A percentile compares a stretch with the other conserved stretches of the same genome.
Conservation (phyloP, 2,329 filamentous ascomycete genomes). For the Colletotrichum godetiae region DNA sequence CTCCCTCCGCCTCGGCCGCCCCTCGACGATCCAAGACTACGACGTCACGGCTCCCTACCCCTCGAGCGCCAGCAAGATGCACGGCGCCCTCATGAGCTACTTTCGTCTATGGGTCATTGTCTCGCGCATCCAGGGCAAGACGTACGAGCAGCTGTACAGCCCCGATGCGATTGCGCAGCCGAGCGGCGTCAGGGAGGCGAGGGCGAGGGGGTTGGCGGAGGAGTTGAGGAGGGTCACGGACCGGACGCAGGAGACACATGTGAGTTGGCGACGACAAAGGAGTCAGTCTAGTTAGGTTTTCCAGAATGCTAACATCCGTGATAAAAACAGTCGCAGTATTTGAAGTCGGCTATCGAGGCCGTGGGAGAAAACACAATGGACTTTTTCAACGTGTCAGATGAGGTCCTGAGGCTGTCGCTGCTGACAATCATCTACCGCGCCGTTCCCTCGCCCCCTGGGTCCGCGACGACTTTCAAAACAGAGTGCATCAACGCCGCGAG, state of each 20-base stretch:
- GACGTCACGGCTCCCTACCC: conserved; percentile 59
- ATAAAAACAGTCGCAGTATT: conserved; percentile 36
- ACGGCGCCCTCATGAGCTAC: conserved; percentile 43
- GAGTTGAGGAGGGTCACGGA: conserved; percentile 47
- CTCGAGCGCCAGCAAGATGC: conserved; percentile 46
- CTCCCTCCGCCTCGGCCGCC: conserved; percentile 64
- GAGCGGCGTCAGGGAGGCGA: conserved; percentile 45
- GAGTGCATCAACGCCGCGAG: conserved; percentile 56
- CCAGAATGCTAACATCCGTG: neutral
- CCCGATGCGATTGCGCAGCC: conserved; percentile 51
- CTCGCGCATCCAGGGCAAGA: conserved; percentile 65
- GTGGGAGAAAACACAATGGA: conserved; percentile 46
- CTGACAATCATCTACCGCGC: conserved; percentile 57
- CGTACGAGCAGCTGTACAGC: conserved; percentile 66
- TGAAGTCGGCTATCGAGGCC: conserved; percentile 9
- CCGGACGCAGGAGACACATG: conserved; percentile 38
- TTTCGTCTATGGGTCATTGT: conserved; percentile 62
- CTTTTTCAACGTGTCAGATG: conserved; percentile 51
- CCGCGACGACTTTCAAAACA: conserved; percentile 50
- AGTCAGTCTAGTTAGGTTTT: too few relatives aligned
- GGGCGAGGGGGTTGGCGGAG: conserved; percentile 45
- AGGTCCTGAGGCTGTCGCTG: conserved; percentile 54
- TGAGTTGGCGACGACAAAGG: conserved; percentile 29
- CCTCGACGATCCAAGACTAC: conserved; percentile 66
- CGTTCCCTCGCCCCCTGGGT: conserved; percentile 43